phyloP scores from a whole-genome alignment of 768 basidiomycete species.

The Tylopilus intermedius region DNA sequence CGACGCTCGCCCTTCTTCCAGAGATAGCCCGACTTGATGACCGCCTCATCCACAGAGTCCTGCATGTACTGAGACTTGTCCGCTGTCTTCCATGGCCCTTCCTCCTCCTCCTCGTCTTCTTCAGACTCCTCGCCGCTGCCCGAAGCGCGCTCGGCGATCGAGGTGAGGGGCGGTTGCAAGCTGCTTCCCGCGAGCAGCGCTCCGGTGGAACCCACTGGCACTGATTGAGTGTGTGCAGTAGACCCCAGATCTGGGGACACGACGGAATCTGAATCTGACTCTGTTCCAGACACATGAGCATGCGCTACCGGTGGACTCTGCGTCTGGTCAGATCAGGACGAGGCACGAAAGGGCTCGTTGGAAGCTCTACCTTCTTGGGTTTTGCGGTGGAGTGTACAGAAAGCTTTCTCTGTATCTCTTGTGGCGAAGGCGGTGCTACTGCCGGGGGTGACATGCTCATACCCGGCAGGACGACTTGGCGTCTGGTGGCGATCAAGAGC shows the following conservation, averaged over 20 bases:
- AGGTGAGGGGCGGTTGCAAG: conserved; percentile 55
- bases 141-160: conserved; percentile 70
- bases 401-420: conserved; percentile 83
- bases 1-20: conserved; percentile 97
- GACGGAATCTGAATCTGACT: conserved; percentile 82
- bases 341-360: background rate
- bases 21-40: conserved; percentile 88
- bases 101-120: conserved; percentile 65
- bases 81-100: conserved; percentile 59
- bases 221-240: conserved; percentile 33
- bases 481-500: conserved; percentile 15
- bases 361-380: conserved; percentile 41
- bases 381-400: conserved; percentile 64
- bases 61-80: conserved; percentile 40
- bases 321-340: conserved; percentile 17
- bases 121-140: conserved; percentile 76
- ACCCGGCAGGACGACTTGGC: conserved; percentile 1
- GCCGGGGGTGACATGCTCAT: conserved; percentile 26
- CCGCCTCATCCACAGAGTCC: conserved; percentile 57
- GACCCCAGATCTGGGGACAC: conserved; percentile 49
- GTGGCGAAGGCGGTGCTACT: conserved; percentile 67
- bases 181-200: conserved; percentile 28
- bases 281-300: conserved; percentile 60
- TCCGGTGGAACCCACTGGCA: conserved; percentile 24
- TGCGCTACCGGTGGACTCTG: conserved; percentile 29